These are phyloP conservation scores for Cetraspora pellucida DNA, from an alignment of 192 early-diverging fungal genomes.

Conservation along the genomic window DNA sequence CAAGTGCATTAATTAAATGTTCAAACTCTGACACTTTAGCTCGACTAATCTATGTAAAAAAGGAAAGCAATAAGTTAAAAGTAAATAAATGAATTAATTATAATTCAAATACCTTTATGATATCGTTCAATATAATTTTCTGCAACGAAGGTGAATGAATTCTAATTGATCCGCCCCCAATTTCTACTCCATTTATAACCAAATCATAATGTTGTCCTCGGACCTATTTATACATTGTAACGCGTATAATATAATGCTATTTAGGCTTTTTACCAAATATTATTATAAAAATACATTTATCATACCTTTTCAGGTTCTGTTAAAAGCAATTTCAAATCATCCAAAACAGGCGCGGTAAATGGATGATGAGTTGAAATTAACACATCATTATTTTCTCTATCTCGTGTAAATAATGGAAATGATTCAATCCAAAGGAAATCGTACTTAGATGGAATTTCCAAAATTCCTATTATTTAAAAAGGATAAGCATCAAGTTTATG, in stretches of 20 bases:
- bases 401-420: slow-evolving; percentile 85
- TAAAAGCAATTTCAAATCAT: slow-evolving; percentile 68
- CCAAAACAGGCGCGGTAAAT: slow-evolving; percentile 78
- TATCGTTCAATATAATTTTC: slow-evolving; percentile 69
- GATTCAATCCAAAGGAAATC: slow-evolving; percentile 88
- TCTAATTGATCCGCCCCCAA: slow-evolving; percentile 90
- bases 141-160: slow-evolving; percentile 81
- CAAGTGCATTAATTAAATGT: slow-evolving; percentile 81
- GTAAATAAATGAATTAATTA: not conserved
- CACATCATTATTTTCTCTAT: slow-evolving; percentile 47
- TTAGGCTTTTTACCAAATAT: not conserved
- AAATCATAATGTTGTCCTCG: slow-evolving; percentile 88
- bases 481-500: not conserved
- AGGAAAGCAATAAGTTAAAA: not conserved
- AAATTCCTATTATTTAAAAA: slow-evolving; percentile 39
- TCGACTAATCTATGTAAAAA: slow-evolving; percentile 47
- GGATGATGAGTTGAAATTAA: slow-evolving; percentile 86
- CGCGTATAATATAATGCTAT: not conserved
- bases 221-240: slow-evolving; percentile 33
- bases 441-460: slow-evolving; percentile 52
- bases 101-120: slow-evolving; percentile 54
- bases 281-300: not conserved
- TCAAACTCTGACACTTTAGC: slow-evolving; percentile 66
- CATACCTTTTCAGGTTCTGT: slow-evolving; percentile 61
- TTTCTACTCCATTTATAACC: slow-evolving; percentile 88